Percentiles rank a stretch among this genome's conserved stretches.
Conservation (phyloP, 352 stramenopile species). For the Pythium plurisporium region DNA sequence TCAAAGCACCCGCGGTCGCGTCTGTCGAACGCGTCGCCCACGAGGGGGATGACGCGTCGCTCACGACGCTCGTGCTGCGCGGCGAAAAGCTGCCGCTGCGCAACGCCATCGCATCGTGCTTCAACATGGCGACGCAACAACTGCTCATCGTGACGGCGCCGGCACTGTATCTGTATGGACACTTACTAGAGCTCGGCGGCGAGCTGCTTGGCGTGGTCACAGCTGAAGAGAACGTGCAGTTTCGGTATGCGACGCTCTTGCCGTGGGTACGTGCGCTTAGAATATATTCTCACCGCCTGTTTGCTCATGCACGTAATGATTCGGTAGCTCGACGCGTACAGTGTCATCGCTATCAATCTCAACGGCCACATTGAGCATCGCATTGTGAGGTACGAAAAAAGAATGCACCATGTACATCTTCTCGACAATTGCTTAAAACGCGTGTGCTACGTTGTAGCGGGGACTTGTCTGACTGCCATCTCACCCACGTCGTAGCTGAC, state of each 20-base stretch:
- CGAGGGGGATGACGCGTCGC: conserved; percentile 1
- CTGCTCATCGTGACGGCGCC: conserved; percentile 37
- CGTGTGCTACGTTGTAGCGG: conserved; percentile 15
- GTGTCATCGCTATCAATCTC: conserved; percentile 25
- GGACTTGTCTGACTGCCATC: conserved; percentile 35
- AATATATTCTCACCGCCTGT: background rate
- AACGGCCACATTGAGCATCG: conserved; percentile 34
- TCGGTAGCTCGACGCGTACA: conserved; percentile 38
- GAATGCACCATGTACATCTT: background rate
- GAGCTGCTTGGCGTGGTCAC: conserved; percentile 28
- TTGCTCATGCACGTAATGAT: background rate
- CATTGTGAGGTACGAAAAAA: conserved; percentile 34
- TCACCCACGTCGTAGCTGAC: conserved; percentile 32
- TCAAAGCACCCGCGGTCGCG: too few relatives aligned
- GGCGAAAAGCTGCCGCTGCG: conserved; percentile 36
- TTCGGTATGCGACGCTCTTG: conserved; percentile 37
- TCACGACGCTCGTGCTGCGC: conserved; percentile 43
- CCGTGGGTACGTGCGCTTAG: conserved; percentile 29
- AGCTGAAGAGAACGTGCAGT: conserved; percentile 39
- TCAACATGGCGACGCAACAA: conserved; percentile 27
- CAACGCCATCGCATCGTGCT: conserved; percentile 39
- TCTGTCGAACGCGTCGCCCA: background rate
- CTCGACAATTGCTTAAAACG: background rate
- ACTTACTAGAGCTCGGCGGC: conserved; percentile 39
- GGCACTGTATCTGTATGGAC: conserved; percentile 37